phyloP scores from a whole-genome alignment of 148 eudicot species.

The Nepenthes gracilis region DNA sequence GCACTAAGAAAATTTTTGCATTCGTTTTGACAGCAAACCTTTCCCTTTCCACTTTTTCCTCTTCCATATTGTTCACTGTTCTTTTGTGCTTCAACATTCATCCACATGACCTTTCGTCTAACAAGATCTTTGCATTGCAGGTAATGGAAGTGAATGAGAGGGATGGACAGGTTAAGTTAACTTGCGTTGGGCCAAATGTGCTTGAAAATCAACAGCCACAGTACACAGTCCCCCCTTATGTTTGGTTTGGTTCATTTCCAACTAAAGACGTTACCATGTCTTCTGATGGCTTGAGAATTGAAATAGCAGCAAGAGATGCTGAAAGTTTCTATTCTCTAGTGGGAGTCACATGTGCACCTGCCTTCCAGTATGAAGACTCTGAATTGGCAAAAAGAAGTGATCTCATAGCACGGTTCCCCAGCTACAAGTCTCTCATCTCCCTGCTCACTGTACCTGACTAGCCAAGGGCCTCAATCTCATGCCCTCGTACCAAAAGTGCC shows the following conservation, averaged over 20 bases:
- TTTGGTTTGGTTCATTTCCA: conserved; percentile 80
- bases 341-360: conserved; percentile 86
- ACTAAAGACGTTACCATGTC: conserved; percentile 38
- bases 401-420: conserved; percentile 44
- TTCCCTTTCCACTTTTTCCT: not conserved
- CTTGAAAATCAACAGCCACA: conserved; percentile 45
- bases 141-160: conserved; percentile 54
- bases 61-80: not conserved
- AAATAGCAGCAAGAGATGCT: conserved; percentile 35
- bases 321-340: conserved; percentile 51
- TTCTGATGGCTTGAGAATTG: conserved; percentile 16
- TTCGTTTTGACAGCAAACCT: too few relatives aligned
- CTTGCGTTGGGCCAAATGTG: conserved; percentile 55
- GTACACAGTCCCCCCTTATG: conserved; percentile 58
- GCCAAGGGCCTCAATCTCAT: too few relatives aligned
- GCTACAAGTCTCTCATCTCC: conserved; percentile 45
- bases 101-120: too few relatives aligned
- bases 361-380: conserved; percentile 75
- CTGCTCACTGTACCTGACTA: conserved; percentile 22
- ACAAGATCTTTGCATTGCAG: conserved; percentile 14
- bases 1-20: too few relatives aligned
- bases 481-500: too few relatives aligned
- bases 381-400: conserved; percentile 47
- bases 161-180: conserved; percentile 52
- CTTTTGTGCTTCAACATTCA: too few relatives aligned